Conservation (phyloP, 1,139 yeast species). For the Zhuliangozyma parablackwelliae region DNA sequence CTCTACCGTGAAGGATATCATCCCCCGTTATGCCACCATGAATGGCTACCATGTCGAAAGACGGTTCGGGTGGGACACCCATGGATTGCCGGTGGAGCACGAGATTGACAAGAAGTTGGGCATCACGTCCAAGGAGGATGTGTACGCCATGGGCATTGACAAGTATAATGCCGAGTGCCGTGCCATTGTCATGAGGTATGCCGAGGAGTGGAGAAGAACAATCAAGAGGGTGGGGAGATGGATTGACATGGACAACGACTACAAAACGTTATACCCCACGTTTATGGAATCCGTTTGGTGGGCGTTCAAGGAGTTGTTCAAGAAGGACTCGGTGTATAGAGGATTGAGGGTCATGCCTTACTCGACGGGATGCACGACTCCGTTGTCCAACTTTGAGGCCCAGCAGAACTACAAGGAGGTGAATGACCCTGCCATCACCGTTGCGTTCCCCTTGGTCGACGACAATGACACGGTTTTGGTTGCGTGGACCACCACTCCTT, state of each 20-base stretch:
- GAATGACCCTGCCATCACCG: conserved; percentile 91
- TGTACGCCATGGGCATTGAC: conserved; percentile 87
- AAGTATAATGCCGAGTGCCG: conserved; percentile 94
- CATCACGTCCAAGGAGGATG: conserved; percentile 90
- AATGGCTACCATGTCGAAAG: conserved; percentile 94
- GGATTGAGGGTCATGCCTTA: conserved; percentile 98
- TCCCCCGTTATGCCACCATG: conserved; percentile 97
- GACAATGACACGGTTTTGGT: conserved; percentile 81
- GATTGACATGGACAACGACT: conserved; percentile 98
- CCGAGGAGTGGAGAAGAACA: conserved; percentile 89
- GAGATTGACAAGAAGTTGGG: conserved; percentile 97
- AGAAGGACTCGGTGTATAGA: conserved; percentile 84
- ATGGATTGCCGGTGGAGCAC: conserved; percentile 97
- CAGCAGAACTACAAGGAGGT: conserved; percentile 98
- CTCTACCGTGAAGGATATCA: conserved; percentile 93
- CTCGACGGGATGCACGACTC: conserved; percentile 95
- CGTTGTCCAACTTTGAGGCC: conserved; percentile 95
- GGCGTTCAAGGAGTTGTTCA: conserved; percentile 87
- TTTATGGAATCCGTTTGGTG: conserved; percentile 99
- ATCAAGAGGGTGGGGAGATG: conserved; percentile 95
- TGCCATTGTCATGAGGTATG: conserved; percentile 94
- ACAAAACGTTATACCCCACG: conserved; percentile 90
- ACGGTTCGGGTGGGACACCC: conserved; percentile 99
- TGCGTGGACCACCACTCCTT: conserved; percentile 99
- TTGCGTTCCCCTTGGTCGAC: conserved; percentile 77